Conservation (phyloP, 176 grass and related monocot species). For the Cenchrus purpureus region DNA sequence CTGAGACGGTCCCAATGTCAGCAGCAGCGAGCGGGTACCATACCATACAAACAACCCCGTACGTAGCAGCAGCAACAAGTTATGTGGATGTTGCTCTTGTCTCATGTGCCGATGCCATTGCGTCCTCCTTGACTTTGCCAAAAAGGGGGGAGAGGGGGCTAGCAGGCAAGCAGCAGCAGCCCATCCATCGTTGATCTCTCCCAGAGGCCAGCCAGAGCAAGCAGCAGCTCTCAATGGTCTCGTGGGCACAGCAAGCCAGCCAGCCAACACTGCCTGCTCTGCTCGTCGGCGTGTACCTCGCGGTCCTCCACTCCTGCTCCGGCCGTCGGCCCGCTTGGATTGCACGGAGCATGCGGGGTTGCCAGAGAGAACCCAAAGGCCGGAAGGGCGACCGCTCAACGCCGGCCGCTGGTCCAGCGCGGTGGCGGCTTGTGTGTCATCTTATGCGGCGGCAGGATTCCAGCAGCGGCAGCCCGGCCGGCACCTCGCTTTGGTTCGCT, state of each 20-base stretch:
- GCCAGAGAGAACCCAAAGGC: too few species aligned
- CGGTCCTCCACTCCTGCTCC: conserved; percentile 28
- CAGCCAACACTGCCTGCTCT: too few species aligned
- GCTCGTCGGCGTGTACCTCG: background rate
- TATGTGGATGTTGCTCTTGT: background rate
- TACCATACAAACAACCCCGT: too few species aligned
- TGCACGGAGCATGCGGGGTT: background rate
- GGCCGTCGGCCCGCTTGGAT: too few species aligned
- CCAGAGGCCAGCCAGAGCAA: too few species aligned
- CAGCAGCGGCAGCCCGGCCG: too few species aligned
- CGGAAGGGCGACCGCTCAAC: background rate
- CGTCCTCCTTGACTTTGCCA: conserved; percentile 19
- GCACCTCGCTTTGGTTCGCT: background rate
- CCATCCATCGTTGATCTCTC: too few species aligned
- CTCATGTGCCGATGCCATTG: background rate
- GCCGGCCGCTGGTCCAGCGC: background rate
- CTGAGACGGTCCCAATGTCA: too few species aligned
- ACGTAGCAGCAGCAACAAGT: background rate
- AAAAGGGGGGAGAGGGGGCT: background rate
- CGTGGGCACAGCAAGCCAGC: background rate
- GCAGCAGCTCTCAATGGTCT: background rate
- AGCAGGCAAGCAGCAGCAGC: too few species aligned
- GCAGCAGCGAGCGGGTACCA: background rate
- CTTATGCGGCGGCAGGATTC: background rate
- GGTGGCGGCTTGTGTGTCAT: background rate